Conservation (phyloP, 148 eudicot species). For the Vaccinium darrowii region DNA sequence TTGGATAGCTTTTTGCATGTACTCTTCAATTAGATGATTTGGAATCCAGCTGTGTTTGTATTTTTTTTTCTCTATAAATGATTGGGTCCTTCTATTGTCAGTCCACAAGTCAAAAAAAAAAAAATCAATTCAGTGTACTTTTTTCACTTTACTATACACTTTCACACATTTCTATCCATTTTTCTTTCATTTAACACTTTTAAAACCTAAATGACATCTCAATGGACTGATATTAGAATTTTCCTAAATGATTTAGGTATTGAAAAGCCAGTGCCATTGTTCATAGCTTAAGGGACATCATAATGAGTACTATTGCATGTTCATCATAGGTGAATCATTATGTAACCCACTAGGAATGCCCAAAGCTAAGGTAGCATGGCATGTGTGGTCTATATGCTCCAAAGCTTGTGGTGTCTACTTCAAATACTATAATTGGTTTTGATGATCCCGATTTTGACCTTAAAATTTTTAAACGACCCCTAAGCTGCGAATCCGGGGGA, state of each 20-base stretch:
- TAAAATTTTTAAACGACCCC: too few species aligned
- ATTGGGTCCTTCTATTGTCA: too few species aligned
- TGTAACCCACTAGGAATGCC: not conserved
- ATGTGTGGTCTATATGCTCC: not conserved
- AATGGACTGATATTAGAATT: too few species aligned
- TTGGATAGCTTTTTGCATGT: not conserved
- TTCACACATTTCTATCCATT: too few species aligned
- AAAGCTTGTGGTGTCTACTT: not conserved
- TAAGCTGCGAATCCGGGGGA: too few species aligned
- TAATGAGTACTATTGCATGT: not conserved
- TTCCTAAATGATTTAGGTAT: not conserved
- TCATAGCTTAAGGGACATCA: not conserved
- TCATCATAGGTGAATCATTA: not conserved
- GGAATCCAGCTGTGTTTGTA: not conserved
- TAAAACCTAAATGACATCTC: too few species aligned
- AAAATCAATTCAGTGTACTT: too few species aligned
- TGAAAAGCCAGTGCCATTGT: not conserved
- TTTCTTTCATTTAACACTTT: too few species aligned
- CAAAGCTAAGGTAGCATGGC: not conserved
- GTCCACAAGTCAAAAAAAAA: too few species aligned
- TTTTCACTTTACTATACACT: too few species aligned
- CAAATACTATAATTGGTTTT: not conserved
- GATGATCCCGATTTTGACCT: too few species aligned
- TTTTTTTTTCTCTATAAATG: too few species aligned
- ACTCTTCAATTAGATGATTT: not conserved